phyloP scores from a whole-genome alignment of 768 basidiomycete species.

The Trametopsis cervina region DNA sequence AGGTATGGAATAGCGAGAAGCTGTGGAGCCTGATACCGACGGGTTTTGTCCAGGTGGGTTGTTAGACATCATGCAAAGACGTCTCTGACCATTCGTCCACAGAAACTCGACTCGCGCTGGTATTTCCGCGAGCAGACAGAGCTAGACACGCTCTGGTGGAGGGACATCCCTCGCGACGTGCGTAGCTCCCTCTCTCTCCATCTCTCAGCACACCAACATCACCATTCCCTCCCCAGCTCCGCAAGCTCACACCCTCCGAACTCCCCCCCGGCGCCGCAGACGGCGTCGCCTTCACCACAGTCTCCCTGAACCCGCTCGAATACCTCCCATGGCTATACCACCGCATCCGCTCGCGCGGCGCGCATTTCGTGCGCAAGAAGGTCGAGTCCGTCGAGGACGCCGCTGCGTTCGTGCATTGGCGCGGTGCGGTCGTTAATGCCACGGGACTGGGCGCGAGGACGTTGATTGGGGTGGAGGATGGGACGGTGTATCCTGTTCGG shows the following conservation, averaged over 20 bases:
- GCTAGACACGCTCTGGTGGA: constrained; percentile 30
- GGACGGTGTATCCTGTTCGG: constrained; percentile 63
- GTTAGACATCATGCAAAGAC: too few species aligned
- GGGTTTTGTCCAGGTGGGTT: constrained; percentile 33
- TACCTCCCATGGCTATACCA: constrained; percentile 45
- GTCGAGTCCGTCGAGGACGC: constrained; percentile 41
- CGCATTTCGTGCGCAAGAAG: constrained; percentile 35
- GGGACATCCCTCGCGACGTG: constrained; percentile 33
- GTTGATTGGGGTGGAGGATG: constrained; percentile 79
- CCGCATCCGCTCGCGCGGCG: constrained; percentile 31
- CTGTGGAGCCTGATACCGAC: constrained; percentile 41
- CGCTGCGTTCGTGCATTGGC: constrained; percentile 28
- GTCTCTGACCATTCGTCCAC: background rate
- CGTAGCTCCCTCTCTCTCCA: constrained; percentile 9
- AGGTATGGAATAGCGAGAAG: constrained; percentile 28
- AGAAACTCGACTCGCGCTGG: constrained; percentile 31
- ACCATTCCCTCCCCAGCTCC: constrained; percentile 22
- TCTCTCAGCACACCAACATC: background rate
- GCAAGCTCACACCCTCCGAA: constrained; percentile 25
- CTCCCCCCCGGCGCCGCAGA: constrained; percentile 27
- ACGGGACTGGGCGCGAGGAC: constrained; percentile 58
- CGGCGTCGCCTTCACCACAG: constrained; percentile 39
- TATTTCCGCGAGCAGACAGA: constrained; percentile 22
- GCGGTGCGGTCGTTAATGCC: constrained; percentile 48
- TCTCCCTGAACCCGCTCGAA: constrained; percentile 41